Percentiles rank a stretch among this genome's conserved stretches.
Evolutionary conservation across 2,329 filamentous ascomycete species (phyloP).

Genomic region (Coleophoma eucalyptorum): DNA sequence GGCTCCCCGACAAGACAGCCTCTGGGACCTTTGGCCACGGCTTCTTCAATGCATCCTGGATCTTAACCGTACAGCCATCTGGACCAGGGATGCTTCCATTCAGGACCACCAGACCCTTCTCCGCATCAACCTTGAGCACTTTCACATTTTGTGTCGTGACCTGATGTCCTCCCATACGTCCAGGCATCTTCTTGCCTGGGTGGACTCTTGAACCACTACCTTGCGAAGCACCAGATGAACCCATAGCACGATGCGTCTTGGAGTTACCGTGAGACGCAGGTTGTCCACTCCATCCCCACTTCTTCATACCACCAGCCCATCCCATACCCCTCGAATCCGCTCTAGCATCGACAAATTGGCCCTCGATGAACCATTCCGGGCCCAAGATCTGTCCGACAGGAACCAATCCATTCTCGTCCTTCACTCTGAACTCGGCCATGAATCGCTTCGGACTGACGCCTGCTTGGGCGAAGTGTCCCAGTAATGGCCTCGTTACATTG

Average conservation of each 20-base stretch:
- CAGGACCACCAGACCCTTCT: constrained; percentile 83
- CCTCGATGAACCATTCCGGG: constrained; percentile 88
- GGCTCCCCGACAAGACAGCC: constrained; percentile 29
- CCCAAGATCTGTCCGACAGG: constrained; percentile 71
- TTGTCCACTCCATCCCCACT: constrained; percentile 85
- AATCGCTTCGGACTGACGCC: constrained; percentile 80
- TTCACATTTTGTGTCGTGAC: constrained; percentile 90
- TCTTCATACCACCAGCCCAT: constrained; percentile 97
- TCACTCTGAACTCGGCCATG: constrained; percentile 84
- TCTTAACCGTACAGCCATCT: constrained; percentile 77
- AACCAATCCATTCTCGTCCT: constrained; percentile 66
- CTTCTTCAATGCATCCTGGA: constrained; percentile 92
- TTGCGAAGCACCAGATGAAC: constrained; percentile 84
- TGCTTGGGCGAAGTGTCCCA: constrained; percentile 84
- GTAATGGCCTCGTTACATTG: constrained; percentile 76
- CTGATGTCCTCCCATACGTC: constrained; percentile 86
- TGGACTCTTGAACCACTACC: constrained; percentile 88
- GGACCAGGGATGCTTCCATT: constrained; percentile 85
- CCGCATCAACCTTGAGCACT: constrained; percentile 81
- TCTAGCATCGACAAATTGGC: constrained; percentile 85
- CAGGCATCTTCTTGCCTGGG: constrained; percentile 97
- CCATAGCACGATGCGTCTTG: constrained; percentile 87
- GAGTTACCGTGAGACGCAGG: constrained; percentile 93
- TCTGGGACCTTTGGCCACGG: constrained; percentile 59
- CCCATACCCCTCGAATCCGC: constrained; percentile 82